A percentile compares a stretch with the other conserved stretches of the same genome.
These are phyloP conservation scores for Castanea mollissima DNA, from an alignment of 306 rosid genomes.

Conservation along the genomic window DNA sequence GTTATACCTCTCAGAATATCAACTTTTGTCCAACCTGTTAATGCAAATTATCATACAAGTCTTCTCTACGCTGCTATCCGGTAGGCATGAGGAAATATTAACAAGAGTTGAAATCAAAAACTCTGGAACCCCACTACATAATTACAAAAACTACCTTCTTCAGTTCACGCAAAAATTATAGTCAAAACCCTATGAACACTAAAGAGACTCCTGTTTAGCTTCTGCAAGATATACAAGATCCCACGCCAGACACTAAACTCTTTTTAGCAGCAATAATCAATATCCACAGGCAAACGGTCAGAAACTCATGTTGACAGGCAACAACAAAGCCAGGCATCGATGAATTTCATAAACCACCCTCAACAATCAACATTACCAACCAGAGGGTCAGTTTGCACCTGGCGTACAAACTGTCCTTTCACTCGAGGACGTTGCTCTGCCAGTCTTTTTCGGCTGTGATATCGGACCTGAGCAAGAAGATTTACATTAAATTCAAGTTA, in stretches of 20 bases:
- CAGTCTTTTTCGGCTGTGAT: conserved; percentile 57
- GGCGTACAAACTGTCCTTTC: conserved; percentile 74
- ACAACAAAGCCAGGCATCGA: too few relatives aligned
- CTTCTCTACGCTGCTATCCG: background rate
- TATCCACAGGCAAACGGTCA: too few relatives aligned
- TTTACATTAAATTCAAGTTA: conserved; percentile 8
- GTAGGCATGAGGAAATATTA: conserved; percentile 5
- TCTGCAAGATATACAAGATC: conserved; percentile 17
- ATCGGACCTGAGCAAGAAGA: conserved; percentile 52
- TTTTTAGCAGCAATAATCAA: conserved; percentile 1
- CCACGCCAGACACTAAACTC: conserved; percentile 4
- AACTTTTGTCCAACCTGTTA: conserved; percentile 4
- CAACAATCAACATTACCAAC: conserved; percentile 13
- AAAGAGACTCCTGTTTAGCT: conserved; percentile 13
- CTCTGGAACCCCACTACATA: conserved; percentile 17
- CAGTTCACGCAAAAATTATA: conserved; percentile 9
- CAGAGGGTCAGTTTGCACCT: conserved; percentile 27
- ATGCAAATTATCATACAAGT: background rate
- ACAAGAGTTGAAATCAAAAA: conserved; percentile 18
- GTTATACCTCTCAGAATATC: background rate
- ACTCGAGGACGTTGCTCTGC: conserved; percentile 77
- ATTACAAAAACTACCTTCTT: conserved; percentile 25
- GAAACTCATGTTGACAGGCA: too few relatives aligned
- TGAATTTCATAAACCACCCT: conserved; percentile 31
- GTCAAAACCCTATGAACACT: conserved; percentile 19